phyloP scores from a whole-genome alignment of 106 monocot species.

The Dendrobium officinale region DNA sequence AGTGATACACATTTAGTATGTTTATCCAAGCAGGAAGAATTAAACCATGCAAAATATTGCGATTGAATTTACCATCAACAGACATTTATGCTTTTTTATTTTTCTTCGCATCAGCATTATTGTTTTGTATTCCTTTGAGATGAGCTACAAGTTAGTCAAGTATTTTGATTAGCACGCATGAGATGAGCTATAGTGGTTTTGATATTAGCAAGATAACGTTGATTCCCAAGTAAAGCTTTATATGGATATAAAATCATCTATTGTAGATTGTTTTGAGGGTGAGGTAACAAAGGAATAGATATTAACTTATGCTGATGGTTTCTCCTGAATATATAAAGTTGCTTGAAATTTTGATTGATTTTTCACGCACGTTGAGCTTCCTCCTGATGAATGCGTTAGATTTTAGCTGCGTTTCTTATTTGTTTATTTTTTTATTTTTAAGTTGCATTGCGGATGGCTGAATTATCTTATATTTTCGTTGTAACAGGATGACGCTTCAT shows the following conservation, averaged over 20 bases:
- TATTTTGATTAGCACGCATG: neutral
- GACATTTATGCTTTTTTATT: neutral
- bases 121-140: neutral
- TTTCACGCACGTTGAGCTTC: neutral
- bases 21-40: neutral
- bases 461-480: slow-evolving; percentile 2
- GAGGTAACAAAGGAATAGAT: neutral
- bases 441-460: neutral
- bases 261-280: neutral
- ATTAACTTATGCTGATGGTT: neutral
- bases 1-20: neutral
- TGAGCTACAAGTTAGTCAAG: neutral
- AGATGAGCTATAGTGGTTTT: neutral
- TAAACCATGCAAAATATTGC: neutral
- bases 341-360: neutral
- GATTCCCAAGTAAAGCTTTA: neutral
- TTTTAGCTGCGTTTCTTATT: neutral
- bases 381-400: neutral
- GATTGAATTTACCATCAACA: neutral
- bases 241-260: neutral
- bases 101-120: neutral
- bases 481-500: slow-evolving; percentile 89
- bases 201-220: neutral
- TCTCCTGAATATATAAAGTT: neutral
- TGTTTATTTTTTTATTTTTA: neutral